Evolutionary conservation across 192 early-diverging fungal genomes (phyloP), one percentile per base, ranked within the genome.

Genomic region (Jimgerdemannia lactiflua): DNA sequence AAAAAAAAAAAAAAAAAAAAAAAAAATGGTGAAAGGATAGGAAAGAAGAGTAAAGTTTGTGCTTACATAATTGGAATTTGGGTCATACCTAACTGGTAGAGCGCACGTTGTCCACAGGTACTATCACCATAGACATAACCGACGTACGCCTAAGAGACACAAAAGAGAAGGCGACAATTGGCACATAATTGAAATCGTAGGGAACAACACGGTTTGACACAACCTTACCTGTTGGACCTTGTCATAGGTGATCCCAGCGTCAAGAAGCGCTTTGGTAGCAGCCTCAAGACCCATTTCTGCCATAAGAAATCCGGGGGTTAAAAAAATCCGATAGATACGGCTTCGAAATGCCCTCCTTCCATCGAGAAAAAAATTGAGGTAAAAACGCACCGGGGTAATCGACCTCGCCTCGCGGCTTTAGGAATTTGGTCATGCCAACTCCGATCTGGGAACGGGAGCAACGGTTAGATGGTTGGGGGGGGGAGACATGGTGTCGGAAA

Each of bases 1-100:
- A 42, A 41, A 71, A 3, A 29, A 20, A 17, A 71, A 29, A 43
- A 42, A 2, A 63, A 54, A 64, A 17, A 69, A n/a, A 39, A 10
- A 59, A 10, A 59, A 14, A 19, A 68, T 20, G 67, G 19, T 68
- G 19, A 29, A 29, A 29, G 29, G 10, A 64, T 20, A 70, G 68
- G 29, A 29, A 29, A 29, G 29, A 29, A 29, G 29, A 29, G 29
- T 29, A 29, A 29, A 29, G 29, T 29, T 19, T 44, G 3, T 39
- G 14, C 69, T 19, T 75, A 79, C 74, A 84, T 82, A 19, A 84
- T 84, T 10, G 90, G 90, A 69, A 91, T 91, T 74, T 91, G 90
- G 17, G 89, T 90, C 86, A 92, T 87, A 19, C 91, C 92, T n/a
- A 93, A 82, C 77, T 91, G 91, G 74, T 93, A 92, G 39, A 94